These are phyloP conservation scores for Sporothrix brunneoviolacea DNA, from an alignment of 2,329 filamentous ascomycete species.

Conservation along the genomic window DNA sequence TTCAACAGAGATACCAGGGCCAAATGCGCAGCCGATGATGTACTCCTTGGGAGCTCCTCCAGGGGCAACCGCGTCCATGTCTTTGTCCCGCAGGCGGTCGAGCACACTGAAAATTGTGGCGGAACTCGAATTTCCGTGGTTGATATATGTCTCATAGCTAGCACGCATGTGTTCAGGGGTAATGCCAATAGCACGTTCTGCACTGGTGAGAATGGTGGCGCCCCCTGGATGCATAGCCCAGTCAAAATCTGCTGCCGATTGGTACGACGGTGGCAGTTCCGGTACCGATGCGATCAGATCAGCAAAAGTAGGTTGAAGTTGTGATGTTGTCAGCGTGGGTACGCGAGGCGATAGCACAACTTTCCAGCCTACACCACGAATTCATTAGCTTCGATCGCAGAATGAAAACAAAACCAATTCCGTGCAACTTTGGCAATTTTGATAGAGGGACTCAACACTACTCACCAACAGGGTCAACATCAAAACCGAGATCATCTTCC, in stretches of 20 bases:
- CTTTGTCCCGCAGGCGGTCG: conserved; percentile 51
- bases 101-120: conserved; percentile 64
- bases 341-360: conserved; percentile 57
- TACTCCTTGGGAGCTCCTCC: conserved; percentile 46
- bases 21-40: conserved; percentile 62
- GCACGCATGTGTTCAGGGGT: conserved; percentile 59
- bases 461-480: conserved; percentile 55
- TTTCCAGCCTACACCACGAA: conserved; percentile 59
- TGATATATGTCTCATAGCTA: conserved; percentile 63
- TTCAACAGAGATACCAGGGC: conserved; percentile 61
- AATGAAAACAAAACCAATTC: not conserved
- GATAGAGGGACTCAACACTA: not conserved
- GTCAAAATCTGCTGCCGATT: conserved; percentile 54
- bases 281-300: conserved; percentile 43
- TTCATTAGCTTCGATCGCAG: too few relatives aligned
- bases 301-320: conserved; percentile 47
- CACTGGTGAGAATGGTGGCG: conserved; percentile 57
- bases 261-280: conserved; percentile 37
- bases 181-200: conserved; percentile 52
- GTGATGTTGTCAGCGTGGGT: conserved; percentile 46
- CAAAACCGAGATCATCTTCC: conserved; percentile 57
- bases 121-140: conserved; percentile 62
- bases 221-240: conserved; percentile 70
- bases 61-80: conserved; percentile 52
- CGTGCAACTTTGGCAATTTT: not conserved